These are phyloP conservation scores for Xenoacremonium recifei DNA, from an alignment of 2,329 filamentous ascomycete genomes.

Conservation along the genomic window DNA sequence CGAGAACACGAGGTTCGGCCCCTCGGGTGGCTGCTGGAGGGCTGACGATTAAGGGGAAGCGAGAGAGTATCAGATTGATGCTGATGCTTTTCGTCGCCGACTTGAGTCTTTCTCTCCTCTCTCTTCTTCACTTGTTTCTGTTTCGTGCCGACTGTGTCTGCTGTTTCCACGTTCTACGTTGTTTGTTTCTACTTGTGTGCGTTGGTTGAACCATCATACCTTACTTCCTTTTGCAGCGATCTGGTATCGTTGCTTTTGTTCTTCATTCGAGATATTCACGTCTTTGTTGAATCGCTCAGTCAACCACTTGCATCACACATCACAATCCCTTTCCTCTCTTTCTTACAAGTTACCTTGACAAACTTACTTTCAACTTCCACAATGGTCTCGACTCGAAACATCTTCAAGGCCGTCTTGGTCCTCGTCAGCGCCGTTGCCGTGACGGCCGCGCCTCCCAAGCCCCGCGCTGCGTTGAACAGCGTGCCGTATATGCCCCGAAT, in stretches of 20 bases:
- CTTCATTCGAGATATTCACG: background rate
- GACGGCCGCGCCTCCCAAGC: conserved; percentile 29
- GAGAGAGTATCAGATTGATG: too few relatives aligned
- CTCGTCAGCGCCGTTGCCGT: conserved; percentile 29
- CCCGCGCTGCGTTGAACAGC: conserved; percentile 20
- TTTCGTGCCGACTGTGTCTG: background rate
- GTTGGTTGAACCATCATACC: background rate
- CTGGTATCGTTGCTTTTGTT: conserved; percentile 3
- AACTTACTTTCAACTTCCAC: conserved; percentile 11
- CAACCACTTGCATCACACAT: background rate
- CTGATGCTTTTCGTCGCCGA: too few relatives aligned
- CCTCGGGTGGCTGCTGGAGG: too few relatives aligned
- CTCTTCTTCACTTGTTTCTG: background rate
- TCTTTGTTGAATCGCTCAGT: background rate
- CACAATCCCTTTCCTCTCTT: background rate
- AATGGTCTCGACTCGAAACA: conserved; percentile 31
- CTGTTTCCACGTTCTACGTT: conserved; percentile 2
- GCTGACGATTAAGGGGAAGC: too few relatives aligned
- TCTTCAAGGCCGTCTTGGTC: conserved; percentile 31
- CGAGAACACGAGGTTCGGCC: too few relatives aligned
- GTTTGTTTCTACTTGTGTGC: background rate
- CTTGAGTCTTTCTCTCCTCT: background rate
- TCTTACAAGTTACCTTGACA: too few relatives aligned
- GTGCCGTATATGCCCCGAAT: conserved; percentile 29
- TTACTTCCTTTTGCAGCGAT: conserved; percentile 3